Evolutionary conservation across 768 basidiomycete genomes (phyloP), one percentile per base, ranked within the genome.

Genomic region (Rhizopogon roseolus): DNA sequence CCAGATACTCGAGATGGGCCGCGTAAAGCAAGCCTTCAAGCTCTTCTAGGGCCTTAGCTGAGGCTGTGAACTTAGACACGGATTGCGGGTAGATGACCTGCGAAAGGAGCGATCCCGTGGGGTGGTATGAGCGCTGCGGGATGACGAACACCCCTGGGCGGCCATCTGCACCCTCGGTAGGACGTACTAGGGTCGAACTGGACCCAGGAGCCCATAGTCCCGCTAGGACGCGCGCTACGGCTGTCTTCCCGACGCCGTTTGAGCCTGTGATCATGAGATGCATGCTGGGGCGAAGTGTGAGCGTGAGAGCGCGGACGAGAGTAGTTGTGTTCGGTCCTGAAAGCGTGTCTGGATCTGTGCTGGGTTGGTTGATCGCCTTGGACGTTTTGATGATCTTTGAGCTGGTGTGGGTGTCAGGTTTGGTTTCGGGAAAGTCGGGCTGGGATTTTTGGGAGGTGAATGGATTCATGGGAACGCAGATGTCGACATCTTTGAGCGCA

Each of bases 121-220:
- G 87, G 81, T 98, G 91, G 68, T 98, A 98, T 22, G 93, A 86
- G 13, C 95, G 76, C 70, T 98, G 96, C 4, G 96, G 96, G 3
- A 98, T 80, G 53, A 97, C 84, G 57, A 91, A 86, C n/a, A 90
- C 78, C 17, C 84, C 82, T 11, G 73, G 70, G 16, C 81, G 62
- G 4, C 41, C 41, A 61, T 75, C 71, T 55, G 75, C 65, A 62
- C 68, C 60, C 58, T 66, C 42, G 59, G 72, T 34, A 63, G 68
- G 64, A 8, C 7, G 16, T 9, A 54, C 44, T 10, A 63, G 29
- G 0, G 54, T 55, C 11, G 66, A 75, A 9, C 74, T 70, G 41
- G 55, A 64, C 11, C 73, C 71, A 2, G 85, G 79, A 0, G 86
- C 85, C 96, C 96, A 98, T 5, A 98, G 73, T 3, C 92, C 90